Base-by-base conservation (phyloP, 2,329 filamentous ascomycete genomes). In the Botryotinia narcissicola region DNA sequence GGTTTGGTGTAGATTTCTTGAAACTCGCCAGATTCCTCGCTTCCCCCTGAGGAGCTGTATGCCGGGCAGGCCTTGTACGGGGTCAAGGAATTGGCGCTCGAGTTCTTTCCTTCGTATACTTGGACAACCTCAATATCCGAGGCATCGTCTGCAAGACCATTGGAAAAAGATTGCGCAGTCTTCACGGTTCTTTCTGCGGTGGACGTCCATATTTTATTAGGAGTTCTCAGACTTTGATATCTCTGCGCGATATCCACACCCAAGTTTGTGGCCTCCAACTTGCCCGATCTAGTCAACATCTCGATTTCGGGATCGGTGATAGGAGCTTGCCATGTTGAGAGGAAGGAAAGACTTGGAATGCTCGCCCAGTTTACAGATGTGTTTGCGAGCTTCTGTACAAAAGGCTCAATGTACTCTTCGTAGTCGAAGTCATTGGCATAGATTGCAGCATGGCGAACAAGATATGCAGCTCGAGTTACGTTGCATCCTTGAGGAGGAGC, bases 391-490 rank as follows among this genome's bases (percentile, higher is more conserved):
- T 88, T 88, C 74, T 84, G 78, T 7, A 84, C 82, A 76, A 87
- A 87, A 0, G 85, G 85, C 76, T 85, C 83, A 42, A 87, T 84
- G 78, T 86, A 87, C 48, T 81, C 79, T 76, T 87, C 85, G 75
- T 84, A 87, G 75, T 87, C 85, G 77, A 86, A 86, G 73, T 86
- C 84, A 73, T 87, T 87, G 54, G 84, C 84, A 74, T 85, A 86
- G 75, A 87, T 87, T 51, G 85, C 85, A 1, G 85, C 84, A 78
- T 87, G 85, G 18, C 85, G 82, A 32, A 86, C 81, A 10, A 87
- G 83, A 75, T 86, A 86, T 9, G 85, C 82, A 16, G 84, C 85
- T 68, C 83, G 80, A 16, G 83, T 85, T 40, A 86, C 84, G 75
- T 85, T 84, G 81, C 85, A 87, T 7, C 85, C 85, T 79, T 85